Evolutionary conservation across 805 yeast species (phyloP), one percentile per base, ranked within the genome.

Genomic region (Saccharomycopsis selenospora): DNA sequence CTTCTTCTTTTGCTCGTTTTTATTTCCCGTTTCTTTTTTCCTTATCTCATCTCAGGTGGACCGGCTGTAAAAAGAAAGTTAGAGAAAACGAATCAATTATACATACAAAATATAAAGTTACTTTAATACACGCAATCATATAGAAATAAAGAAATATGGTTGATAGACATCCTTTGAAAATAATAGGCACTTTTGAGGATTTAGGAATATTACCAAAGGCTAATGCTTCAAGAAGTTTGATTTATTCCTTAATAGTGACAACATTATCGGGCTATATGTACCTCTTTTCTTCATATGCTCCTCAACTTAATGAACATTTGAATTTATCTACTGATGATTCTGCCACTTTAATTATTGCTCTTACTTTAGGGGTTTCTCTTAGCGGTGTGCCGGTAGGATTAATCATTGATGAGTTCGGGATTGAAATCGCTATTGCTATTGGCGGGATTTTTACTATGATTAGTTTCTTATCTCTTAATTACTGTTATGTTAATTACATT

Each of bases 231-330:
- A 33, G 10, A 33, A 33, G 38, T 20, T 41, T 41, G 3, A 20
- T 41, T 20, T 41, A n/a, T 2, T 41, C 43, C 4, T 24, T 63
- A 10, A 57, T 80, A 17, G 80, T 80, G 5, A 73, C 85, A 0
- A 57, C 82, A 43, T 87, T 85, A 0, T 73, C 87, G 3, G 90
- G 91, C 2, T 82, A 89, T 1, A 85, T 86, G 0, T 84, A 84
- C 56, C 65, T 82, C 13, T 84, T 78, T 59, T 85, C 89, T 1
- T 77, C 79, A n/a, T 84, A 78, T 59, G 79, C 87, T 1, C 89
- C 90, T 2, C 89, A 83, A 59, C 65, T 84, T 52, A 72, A 82
- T 25, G 65, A 68, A 23, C 65, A 71, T 55, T 77, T 82, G 24
- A 73, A 77, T 0, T 67, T 83, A 26, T 72, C 81, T 0, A 72